These are phyloP conservation scores for Lipomyces yamadae DNA, from an alignment of 805 yeast genomes.

Conservation along the genomic window DNA sequence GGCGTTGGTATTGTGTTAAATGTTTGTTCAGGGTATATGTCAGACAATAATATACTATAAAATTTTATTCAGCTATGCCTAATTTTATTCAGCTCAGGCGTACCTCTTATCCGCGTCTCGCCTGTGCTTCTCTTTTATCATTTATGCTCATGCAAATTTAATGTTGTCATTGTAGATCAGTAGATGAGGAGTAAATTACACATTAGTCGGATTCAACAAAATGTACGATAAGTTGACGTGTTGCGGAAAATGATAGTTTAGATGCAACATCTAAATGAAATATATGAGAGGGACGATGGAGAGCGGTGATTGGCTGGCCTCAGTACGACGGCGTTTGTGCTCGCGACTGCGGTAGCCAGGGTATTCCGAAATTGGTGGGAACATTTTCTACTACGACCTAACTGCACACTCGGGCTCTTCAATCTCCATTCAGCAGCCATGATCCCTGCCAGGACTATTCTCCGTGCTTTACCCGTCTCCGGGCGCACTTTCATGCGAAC, in stretches of 20 bases:
- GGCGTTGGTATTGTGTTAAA: background rate
- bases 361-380: background rate
- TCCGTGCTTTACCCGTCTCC: constrained; percentile 26
- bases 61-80: background rate
- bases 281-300: background rate
- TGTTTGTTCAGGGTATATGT: background rate
- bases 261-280: too few species aligned
- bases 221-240: too few species aligned
- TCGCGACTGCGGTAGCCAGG: background rate
- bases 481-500: constrained; percentile 28
- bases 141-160: too few species aligned
- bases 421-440: constrained; percentile 11
- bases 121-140: too few species aligned
- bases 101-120: too few species aligned
- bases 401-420: background rate
- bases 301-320: constrained; percentile 8
- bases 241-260: too few species aligned
- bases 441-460: constrained; percentile 25
- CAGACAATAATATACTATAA: background rate
- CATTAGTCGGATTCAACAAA: too few species aligned
- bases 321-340: background rate
- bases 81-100: too few species aligned
- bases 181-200: too few species aligned
- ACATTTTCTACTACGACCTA: background rate
- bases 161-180: too few species aligned